Evolutionary conservation across 192 early-diverging fungal species (phyloP), one percentile per base, ranked within the genome.

Genomic region (Dissophora globulifera): DNA sequence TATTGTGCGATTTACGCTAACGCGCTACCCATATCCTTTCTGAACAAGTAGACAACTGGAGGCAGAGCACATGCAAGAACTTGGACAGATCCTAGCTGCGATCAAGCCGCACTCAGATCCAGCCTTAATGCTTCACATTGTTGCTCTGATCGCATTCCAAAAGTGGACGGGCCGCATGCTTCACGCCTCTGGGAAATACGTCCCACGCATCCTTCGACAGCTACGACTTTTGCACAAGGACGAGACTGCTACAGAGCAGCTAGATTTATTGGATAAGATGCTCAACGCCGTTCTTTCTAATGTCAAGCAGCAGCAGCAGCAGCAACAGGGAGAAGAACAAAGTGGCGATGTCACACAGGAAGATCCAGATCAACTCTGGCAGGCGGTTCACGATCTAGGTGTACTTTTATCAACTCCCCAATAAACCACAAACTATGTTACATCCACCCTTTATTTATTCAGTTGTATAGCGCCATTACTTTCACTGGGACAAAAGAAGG

Each of bases 181-280:
- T 13, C 72, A 76, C 27, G 72, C 72, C 22, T 76, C 72, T 40
- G 72, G 72, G 20, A 76, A 76, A 19, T 67, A 61, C 29, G 72
- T 76, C 12, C 72, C 72, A 7, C 72, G 72, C 10, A 62, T 67
- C 51, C 20, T 67, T 35, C 54, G 72, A 27, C 72, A 76, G 8
- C 52, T 76, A 19, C 72, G 72, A 22, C 16, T 58, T 0, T 46
- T 40, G 2, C 42, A 57, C 9, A 15, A n/a, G 9, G 17, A 38
- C 8, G 38, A 43, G 9, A 49, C 30, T 4, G 16, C 33, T 10
- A 43, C 13, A 19, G 6, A 13, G 12, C 72, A 76, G 20, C 23
- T 76, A 31, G 50, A 29, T 19, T 27, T 60, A 0, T 20, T 76
- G 45, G 63, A 76, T 2, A 67, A 60, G 3, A 67, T 62, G 63